phyloP scores from a whole-genome alignment of 2,329 filamentous ascomycete genomes.

The Exophiala xenobiotica region DNA sequence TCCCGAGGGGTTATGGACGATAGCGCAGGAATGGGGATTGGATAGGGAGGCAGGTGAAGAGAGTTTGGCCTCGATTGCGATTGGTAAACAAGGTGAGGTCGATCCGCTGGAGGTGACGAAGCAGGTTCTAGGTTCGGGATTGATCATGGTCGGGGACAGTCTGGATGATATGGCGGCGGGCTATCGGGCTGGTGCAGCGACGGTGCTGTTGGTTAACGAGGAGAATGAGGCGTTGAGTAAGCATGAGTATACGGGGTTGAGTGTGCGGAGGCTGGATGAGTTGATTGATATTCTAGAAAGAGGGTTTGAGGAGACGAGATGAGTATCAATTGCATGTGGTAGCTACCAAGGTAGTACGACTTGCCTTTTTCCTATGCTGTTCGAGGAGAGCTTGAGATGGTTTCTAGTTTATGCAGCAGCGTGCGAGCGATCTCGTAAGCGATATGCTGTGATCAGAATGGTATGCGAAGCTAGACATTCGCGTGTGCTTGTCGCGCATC shows the following conservation, averaged over 20 bases:
- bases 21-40: constrained; percentile 27
- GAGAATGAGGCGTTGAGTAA: constrained; percentile 68
- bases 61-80: not conserved
- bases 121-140: constrained; percentile 17
- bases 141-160: constrained; percentile 62
- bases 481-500: too few relatives aligned
- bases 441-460: too few relatives aligned
- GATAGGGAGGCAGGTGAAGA: constrained; percentile 8
- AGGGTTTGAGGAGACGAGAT: constrained; percentile 61
- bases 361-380: too few relatives aligned
- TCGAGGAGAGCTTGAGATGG: too few relatives aligned
- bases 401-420: too few relatives aligned
- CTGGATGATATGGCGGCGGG: constrained; percentile 94
- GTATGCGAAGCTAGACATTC: too few relatives aligned
- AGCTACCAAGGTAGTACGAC: not conserved
- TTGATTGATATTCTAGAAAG: constrained; percentile 71
- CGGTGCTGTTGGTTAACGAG: constrained; percentile 83
- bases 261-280: constrained; percentile 71
- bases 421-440: too few relatives aligned
- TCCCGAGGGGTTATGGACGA: constrained; percentile 30
- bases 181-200: constrained; percentile 77
- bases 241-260: constrained; percentile 75
- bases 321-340: not conserved
- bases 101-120: constrained; percentile 51
- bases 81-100: not conserved